Base-by-base conservation (phyloP, 768 basidiomycete species). In the Leccinum longicurvipes region DNA sequence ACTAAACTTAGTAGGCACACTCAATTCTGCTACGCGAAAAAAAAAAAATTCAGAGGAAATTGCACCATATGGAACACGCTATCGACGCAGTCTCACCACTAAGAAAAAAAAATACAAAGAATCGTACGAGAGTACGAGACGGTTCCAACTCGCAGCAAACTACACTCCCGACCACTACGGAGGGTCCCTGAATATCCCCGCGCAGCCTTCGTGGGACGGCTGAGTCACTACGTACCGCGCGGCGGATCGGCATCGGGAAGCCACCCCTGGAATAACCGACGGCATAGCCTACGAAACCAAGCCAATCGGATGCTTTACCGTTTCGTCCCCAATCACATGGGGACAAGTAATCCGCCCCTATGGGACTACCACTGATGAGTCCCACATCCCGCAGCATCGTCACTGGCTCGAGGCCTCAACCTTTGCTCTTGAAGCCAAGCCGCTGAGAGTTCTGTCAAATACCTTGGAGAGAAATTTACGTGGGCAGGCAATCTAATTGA, bases 91-190 rank as follows among this genome's bases (percentile, higher is more conserved):
- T 23, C 53, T 24, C n/a, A 3, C 7, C n/a, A 48, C 8, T 4
- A 3, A 28, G 31, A 23, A 42, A 41, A 31, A 31, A 6, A 3
- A 3, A 44, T 25, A 48, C 3, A 15, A 36, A 3, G 10, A 32
- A 48, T 23, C 17, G 3, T 39, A 15, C 14, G 24, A 46, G 23
- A 15, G 17, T 31, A 42, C 15, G 44, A 57, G 45, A 12, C 21
- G 17, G 23, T 31, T 54, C n/a, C 45, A 31, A 3, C 27, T 44
- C 39, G 34, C 39, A n/a, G 32, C 27, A 56, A 48, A 14, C 27
- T 6, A 29, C 1, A 28, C 36, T 9, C 46, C 63, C 66, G 66
- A 56, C 49, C 54, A 55, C 52, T 47, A 44, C 66, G 67, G 67
- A 58, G 23, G 45, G 27, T 21, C 42, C 51, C 32, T 53, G 11